Evolutionary conservation across 495 filamentous ascomycete genomes (phyloP), one percentile per base, ranked within the genome.

Genomic region (Penicillium cosmopolitanum): DNA sequence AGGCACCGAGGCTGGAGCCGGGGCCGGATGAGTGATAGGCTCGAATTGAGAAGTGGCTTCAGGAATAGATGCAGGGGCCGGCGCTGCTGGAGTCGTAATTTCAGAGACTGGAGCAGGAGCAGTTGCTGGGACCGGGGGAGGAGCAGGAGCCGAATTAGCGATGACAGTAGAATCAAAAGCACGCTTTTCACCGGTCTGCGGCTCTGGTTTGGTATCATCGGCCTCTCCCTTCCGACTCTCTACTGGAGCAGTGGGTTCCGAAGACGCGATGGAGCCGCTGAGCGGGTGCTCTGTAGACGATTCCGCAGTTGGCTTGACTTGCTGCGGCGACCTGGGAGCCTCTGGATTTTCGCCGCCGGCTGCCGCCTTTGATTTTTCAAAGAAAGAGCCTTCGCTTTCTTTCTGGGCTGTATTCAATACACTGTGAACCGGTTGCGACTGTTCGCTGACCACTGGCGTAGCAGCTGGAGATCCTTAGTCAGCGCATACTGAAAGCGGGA

Each of bases 101-200:
- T 53, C 57, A n/a, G 57, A 25, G 40, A 33, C 28, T 18, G 50
- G 23, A 33, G 50, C 50, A 8, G 50, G 50, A 35, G 50, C 50
- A n/a, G 50, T 5, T 1, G 50, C 50, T 10, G 42, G 42, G 42
- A 44, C 42, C n/a, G 42, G 7, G 0, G 50, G 7, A 2, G 25
- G 33, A 7, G 51, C 50, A 4, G 55, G 15, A 13, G 53, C 40
- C 5, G 55, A 18, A 28, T 28, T 7, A 9, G 60, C 44, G 12
- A 31, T 34, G 8, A 58, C 38, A 35, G 64, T 66, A 4, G 65
- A 55, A 23, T 71, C 68, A 47, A 73, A 58, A 12, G 65, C 68
- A 28, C 75, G 75, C 50, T 77, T 79, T 21, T 69, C 66, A 10
- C 76, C 71, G 13, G 31, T 62, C 2, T 58, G 42, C 38, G 66